Conservation (phyloP, 164 flowering plant species). For the Annona squamosa region DNA sequence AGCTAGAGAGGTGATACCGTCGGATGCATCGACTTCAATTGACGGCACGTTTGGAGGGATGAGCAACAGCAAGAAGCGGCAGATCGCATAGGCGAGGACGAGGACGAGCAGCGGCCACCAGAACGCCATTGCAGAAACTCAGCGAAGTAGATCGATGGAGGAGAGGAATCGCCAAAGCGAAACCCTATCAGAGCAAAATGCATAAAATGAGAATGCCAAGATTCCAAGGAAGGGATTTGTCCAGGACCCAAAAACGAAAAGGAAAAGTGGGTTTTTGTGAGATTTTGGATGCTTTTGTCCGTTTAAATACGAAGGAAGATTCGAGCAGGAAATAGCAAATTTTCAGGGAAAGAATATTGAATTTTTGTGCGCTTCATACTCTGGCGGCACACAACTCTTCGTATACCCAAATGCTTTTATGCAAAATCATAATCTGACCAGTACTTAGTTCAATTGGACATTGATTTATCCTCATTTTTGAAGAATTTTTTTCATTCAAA, state of each 20-base stretch:
- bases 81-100: conserved; percentile 67
- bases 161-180: background rate
- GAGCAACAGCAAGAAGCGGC: conserved; percentile 79
- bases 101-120: conserved; percentile 89
- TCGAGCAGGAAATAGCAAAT: background rate
- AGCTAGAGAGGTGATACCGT: conserved; percentile 32
- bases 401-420: too few relatives aligned
- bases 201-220: background rate
- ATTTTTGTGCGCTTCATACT: background rate
- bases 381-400: background rate
- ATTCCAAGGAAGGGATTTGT: background rate
- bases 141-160: background rate
- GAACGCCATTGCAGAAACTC: conserved; percentile 52
- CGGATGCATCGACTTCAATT: conserved; percentile 89
- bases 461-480: too few relatives aligned
- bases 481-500: too few relatives aligned
- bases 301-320: background rate
- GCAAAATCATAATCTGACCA: too few relatives aligned
- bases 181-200: background rate
- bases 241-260: background rate
- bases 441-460: too few relatives aligned
- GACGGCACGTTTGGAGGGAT: conserved; percentile 97
- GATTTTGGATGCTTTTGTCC: background rate
- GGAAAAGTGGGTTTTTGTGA: background rate
- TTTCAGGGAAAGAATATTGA: background rate